Evolutionary conservation across 2,329 filamentous ascomycete species (phyloP).

Genomic region (Fusarium algeriense): DNA sequence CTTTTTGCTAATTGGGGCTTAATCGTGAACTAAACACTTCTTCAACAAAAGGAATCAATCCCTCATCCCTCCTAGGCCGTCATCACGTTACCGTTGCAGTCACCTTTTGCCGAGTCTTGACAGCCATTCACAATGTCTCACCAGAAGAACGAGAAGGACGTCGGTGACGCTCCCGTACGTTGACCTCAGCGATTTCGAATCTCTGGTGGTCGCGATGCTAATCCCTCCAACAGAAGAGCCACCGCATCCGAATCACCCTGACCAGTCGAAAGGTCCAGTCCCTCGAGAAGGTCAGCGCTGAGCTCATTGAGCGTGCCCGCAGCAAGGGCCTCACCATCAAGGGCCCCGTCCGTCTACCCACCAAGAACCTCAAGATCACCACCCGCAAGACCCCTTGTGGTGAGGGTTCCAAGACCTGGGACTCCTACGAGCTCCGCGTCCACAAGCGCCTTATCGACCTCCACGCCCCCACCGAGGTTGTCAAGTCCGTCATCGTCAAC

Average conservation of each 20-base stretch:
- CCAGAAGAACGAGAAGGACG: conserved; percentile 95
- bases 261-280: conserved; percentile 94
- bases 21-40: conserved; percentile 26
- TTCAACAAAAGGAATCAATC: conserved; percentile 40
- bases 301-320: conserved; percentile 98
- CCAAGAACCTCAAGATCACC: conserved; percentile 96
- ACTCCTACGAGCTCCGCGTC: conserved; percentile 98
- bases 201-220: conserved; percentile 20
- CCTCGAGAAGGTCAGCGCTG: conserved; percentile 97
- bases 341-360: conserved; percentile 96
- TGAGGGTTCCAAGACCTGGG: conserved; percentile 99
- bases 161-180: conserved; percentile 86
- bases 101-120: conserved; percentile 83
- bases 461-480: conserved; percentile 96
- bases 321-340: conserved; percentile 98
- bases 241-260: conserved; percentile 98
- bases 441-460: conserved; percentile 99
- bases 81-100: conserved; percentile 80
- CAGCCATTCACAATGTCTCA: conserved; percentile 84
- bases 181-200: conserved; percentile 8
- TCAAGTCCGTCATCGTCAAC: conserved; percentile 97
- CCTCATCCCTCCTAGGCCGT: conserved; percentile 58
- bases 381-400: conserved; percentile 99
- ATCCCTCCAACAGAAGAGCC: conserved; percentile 75
- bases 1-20: conserved; percentile 34